Evolutionary conservation across 164 flowering plant species (phyloP), one percentile per base, ranked within the genome.

Genomic region (Taxillus chinensis): DNA sequence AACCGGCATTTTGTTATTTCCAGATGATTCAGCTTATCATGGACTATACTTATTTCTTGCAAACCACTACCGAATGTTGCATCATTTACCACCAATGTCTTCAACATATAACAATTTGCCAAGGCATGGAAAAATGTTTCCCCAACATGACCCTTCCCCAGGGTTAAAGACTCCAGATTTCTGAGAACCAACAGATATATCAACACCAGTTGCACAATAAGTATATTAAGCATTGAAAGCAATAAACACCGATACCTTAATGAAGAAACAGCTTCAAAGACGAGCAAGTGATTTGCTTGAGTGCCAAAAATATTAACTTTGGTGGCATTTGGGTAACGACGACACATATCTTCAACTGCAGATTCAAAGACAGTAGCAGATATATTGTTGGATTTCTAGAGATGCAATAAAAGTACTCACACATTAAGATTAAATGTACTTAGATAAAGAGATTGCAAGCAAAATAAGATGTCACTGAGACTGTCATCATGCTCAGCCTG

Each of bases 301-400:
- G 83, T 72, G 60, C 91, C 95, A 63, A 63, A 74, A 14, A 93
- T 59, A 69, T 86, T 90, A 43, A 93, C 80, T 74, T 85, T 82
- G 62, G 82, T 84, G 45, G 91, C 96, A 76, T 86, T 90, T 11
- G 91, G 96, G 74, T 90, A 89, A 13, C 99, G 79, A 6, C 57
- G 83, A 69, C 92, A 90, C 80, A 93, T 86, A 64, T 83, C 92
- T 63, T 84, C 88, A 79, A 93, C 99, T 93, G 79, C 70, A 80
- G 58, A 67, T 53, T 66, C 8, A 51, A 13, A 60, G 56, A n/a
- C 27, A 37, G 10, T 54, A 54, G 27, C 0, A 27, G 27, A 27
- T 27, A 27, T 27, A 27, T 27, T 27, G 27, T 27, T 27, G 27
- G 27, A 27, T 27, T 27, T 27, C 27, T 27, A 27, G 27, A 27